Base-by-base conservation (phyloP, 2,329 filamentous ascomycete genomes). In the Ambrosiella cleistominuta region DNA sequence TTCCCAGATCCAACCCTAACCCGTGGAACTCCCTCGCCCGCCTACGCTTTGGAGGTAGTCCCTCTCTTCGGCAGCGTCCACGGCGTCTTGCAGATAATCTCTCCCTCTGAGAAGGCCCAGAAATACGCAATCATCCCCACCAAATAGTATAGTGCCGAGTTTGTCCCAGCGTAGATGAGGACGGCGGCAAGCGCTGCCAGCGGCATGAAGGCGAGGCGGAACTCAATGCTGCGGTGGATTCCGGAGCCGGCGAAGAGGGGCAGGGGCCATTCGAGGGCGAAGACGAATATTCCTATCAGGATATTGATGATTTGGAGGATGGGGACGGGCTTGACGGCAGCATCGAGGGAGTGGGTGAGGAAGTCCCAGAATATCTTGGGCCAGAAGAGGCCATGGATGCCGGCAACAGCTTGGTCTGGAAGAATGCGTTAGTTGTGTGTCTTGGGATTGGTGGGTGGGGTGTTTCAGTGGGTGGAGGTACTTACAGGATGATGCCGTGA, bases 341-440 rank as follows among this genome's bases (percentile, higher is more conserved):
- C 77, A 68, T 98, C 88, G 65, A 98, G 82, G 65, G 88, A 89
- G 67, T 88, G 89, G 61, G 91, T 96, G 63, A 93, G 72, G 70
- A 95, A 95, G 71, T 98, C 93, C 85, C 87, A 98, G 73, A 98
- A 95, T 68, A 98, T 85, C 71, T 98, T 98, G 64, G 93, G 93
- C 89, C 90, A 98, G 79, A 98, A 91, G 78, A 93, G 95, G 66
- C 81, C 83, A 72, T 94, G 81, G 59, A 98, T 73, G 13, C 85
- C 83, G 61, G 89, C 89, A 61, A 76, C 82, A 62, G 96, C 71
- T 79, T 98, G 93, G 70, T 95, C 89, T 95, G 38, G 7, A 13
- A 15, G 19, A 11, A 7, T 38, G 27, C 3, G 60, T 61, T 56
- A 38, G 58, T 38, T 37, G 15, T 47, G 7, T 44, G 9, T n/a